Conservation (phyloP, 495 filamentous ascomycete species). For the Aspergillus avenaceus region DNA sequence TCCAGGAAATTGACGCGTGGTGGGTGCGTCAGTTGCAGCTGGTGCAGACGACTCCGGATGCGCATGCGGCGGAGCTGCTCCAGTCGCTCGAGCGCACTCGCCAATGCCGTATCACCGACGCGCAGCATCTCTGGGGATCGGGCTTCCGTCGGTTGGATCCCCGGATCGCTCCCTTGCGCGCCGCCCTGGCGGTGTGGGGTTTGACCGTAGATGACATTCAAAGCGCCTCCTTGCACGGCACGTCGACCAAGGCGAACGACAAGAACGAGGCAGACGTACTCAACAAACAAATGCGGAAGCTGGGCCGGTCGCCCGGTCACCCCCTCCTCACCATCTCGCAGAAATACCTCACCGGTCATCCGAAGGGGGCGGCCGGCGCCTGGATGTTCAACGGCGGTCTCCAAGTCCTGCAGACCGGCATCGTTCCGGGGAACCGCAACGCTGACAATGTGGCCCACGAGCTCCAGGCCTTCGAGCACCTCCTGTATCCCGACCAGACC, state of each 20-base stretch:
- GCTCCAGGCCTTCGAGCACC: constrained; percentile 96
- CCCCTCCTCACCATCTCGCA: constrained; percentile 97
- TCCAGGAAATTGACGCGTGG: constrained; percentile 90
- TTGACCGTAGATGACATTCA: constrained; percentile 94
- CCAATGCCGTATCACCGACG: no score
- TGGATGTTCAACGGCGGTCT: constrained; percentile 99
- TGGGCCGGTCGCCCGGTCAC: constrained; percentile 94
- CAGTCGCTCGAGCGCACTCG: no score
- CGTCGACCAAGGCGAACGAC: constrained; percentile 96
- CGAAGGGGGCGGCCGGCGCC: constrained; percentile 97
- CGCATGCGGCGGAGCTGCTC: no score
- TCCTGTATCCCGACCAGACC: constrained; percentile 89
- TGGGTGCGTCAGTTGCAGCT: no score
- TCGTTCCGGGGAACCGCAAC: constrained; percentile 96
- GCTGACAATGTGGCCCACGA: constrained; percentile 95
- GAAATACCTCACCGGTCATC: constrained; percentile 97
- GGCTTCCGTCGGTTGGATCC: constrained; percentile 98
- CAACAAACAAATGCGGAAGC: constrained; percentile 92
- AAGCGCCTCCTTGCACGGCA: constrained; percentile 98
- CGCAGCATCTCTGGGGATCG: no score
- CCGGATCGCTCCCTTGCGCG: constrained; percentile 89
- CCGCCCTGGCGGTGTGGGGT: constrained; percentile 94
- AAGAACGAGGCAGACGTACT: constrained; percentile 99
- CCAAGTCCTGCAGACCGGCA: constrained; percentile 86
- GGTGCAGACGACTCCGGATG: no score